Percentiles rank a stretch among this genome's conserved stretches.
Evolutionary conservation across 2,329 filamentous ascomycete species (phyloP).

Genomic region (Sporothrix inflata): DNA sequence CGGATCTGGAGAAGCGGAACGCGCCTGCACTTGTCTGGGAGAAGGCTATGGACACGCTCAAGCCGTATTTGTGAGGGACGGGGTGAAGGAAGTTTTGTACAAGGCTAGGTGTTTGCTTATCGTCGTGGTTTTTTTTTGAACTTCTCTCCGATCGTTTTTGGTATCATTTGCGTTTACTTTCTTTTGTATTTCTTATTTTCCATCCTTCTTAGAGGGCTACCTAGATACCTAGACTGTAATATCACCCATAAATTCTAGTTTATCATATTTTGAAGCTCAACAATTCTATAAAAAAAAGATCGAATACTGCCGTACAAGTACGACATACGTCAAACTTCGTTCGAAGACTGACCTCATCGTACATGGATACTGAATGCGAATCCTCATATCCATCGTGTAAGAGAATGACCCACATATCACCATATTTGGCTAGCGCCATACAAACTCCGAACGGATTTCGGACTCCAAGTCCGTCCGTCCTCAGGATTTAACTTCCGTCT

Average conservation of each 20-base stretch:
- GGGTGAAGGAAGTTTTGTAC: not conserved
- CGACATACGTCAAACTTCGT: not conserved
- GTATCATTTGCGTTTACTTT: not conserved
- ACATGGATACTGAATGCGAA: not conserved
- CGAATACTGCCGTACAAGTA: not conserved
- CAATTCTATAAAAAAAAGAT: not conserved
- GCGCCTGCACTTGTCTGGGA: constrained; percentile 13
- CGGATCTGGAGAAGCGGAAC: constrained; percentile 18
- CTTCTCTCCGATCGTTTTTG: not conserved
- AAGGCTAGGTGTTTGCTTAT: not conserved
- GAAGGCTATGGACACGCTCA: constrained; percentile 14
- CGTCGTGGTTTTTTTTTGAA: not conserved
- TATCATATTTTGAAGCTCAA: not conserved
- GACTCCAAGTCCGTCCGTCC: constrained; percentile 21
- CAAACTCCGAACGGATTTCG: not conserved
- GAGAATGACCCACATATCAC: not conserved
- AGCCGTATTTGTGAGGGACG: constrained; percentile 3
- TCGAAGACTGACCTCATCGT: not conserved
- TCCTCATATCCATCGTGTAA: not conserved
- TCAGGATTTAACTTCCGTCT: constrained; percentile 21
- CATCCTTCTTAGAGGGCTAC: not conserved
- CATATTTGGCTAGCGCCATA: not conserved
- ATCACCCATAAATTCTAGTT: not conserved
- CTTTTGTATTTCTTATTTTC: not conserved
- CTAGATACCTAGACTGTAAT: not conserved